phyloP scores from a whole-genome alignment of 2,329 filamentous ascomycete genomes.

The Chaetomium globosum region DNA sequence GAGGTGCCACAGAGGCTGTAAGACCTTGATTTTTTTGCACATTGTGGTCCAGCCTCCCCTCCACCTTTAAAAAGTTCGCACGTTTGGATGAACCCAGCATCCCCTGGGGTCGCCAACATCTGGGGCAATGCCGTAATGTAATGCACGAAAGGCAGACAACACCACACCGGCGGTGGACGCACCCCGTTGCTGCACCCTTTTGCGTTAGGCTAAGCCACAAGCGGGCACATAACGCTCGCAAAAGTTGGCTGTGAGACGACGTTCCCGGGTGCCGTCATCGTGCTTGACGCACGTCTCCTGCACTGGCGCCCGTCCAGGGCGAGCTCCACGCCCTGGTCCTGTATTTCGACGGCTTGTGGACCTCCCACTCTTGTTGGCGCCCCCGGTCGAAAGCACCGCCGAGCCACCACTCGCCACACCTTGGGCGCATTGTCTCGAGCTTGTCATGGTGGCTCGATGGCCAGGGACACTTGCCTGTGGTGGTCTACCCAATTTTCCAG shows the following conservation, averaged over 20 bases:
- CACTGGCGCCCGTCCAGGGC: slow-evolving; percentile 1
- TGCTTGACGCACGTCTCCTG: slow-evolving; percentile 10
- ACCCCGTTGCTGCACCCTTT: background rate
- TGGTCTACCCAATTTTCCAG: background rate
- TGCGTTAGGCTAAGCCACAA: slow-evolving; percentile 28
- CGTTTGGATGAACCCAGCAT: slow-evolving; percentile 19
- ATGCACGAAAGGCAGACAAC: slow-evolving; percentile 10
- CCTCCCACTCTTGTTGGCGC: background rate
- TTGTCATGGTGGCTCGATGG: background rate
- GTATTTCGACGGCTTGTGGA: slow-evolving; percentile 15
- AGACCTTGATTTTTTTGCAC: slow-evolving; percentile 31
- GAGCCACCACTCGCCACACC: background rate
- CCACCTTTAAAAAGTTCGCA: slow-evolving; percentile 1
- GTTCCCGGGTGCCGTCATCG: slow-evolving; percentile 24
- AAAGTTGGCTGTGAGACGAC: slow-evolving; percentile 13
- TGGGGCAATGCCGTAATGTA: background rate
- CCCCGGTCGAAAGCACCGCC: background rate
- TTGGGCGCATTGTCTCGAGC: too few relatives aligned
- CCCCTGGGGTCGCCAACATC: slow-evolving; percentile 16
- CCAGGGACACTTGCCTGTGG: background rate
- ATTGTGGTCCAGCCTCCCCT: slow-evolving; percentile 9
- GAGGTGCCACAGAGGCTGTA: slow-evolving; percentile 31
- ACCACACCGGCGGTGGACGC: slow-evolving; percentile 11
- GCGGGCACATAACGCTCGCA: slow-evolving; percentile 10
- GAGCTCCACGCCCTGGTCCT: slow-evolving; percentile 12